Percentiles rank a stretch among this genome's conserved stretches.
phyloP scores from a whole-genome alignment of 192 early-diverging fungal genomes.

The Gigaspora rosea region DNA sequence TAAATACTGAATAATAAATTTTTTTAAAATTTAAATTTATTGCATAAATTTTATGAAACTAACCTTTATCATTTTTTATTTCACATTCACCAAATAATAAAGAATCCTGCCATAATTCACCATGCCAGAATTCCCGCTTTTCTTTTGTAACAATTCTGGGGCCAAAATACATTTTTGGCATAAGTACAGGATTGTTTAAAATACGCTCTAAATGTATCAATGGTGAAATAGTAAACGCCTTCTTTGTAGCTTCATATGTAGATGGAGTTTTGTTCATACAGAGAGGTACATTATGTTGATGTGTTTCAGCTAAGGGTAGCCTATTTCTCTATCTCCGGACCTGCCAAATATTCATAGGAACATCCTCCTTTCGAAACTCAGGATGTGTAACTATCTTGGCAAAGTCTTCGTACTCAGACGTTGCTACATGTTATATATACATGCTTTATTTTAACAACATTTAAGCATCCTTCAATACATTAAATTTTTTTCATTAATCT shows the following conservation, averaged over 20 bases:
- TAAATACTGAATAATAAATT: no score
- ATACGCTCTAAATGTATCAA: background rate
- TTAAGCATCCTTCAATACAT: no score
- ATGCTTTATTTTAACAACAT: no score
- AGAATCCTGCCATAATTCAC: slow-evolving; percentile 3
- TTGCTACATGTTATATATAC: background rate
- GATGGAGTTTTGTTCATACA: background rate
- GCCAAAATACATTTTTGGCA: slow-evolving; percentile 7
- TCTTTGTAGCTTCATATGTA: background rate
- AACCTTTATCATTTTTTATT: background rate
- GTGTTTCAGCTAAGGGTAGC: background rate
- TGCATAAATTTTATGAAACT: background rate
- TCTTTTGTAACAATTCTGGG: background rate
- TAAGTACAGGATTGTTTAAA: background rate
- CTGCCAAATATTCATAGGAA: background rate
- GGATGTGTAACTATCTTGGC: background rate
- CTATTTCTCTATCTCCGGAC: background rate
- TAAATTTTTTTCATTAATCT: no score
- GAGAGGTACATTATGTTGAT: background rate
- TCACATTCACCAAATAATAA: background rate
- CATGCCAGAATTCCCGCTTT: slow-evolving; percentile 10
- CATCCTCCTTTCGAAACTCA: background rate
- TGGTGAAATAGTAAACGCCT: background rate
- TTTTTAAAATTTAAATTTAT: no score
- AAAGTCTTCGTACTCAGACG: background rate